These are phyloP conservation scores for Hyphopichia buzzinii DNA, from an alignment of 1,139 yeast genomes.

Conservation along the genomic window DNA sequence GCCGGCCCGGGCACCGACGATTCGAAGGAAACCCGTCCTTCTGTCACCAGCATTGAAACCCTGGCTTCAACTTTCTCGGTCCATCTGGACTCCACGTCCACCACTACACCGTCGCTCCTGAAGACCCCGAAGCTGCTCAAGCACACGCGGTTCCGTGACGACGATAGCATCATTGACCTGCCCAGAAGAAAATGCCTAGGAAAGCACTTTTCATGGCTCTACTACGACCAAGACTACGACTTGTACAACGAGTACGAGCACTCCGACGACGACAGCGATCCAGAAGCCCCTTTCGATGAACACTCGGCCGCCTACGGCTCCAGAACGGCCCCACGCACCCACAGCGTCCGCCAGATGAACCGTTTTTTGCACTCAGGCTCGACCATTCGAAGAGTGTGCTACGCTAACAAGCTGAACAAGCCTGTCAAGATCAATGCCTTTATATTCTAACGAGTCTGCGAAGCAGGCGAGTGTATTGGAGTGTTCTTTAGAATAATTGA, in stretches of 20 bases:
- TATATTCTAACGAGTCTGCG: conserved; percentile 15
- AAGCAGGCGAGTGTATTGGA: too few species aligned
- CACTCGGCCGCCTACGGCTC: not conserved
- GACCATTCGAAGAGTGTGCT: conserved; percentile 24
- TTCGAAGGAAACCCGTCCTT: conserved; percentile 9
- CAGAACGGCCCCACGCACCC: conserved; percentile 7
- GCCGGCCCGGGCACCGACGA: not conserved
- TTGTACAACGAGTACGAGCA: conserved; percentile 27
- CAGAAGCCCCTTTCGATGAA: conserved; percentile 8
- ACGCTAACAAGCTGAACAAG: conserved; percentile 22
- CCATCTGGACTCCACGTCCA: conserved; percentile 12
- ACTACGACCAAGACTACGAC: conserved; percentile 35
- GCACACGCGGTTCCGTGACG: conserved; percentile 15
- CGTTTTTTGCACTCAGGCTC: conserved; percentile 7
- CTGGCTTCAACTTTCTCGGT: conserved; percentile 12
- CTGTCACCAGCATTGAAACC: conserved; percentile 13
- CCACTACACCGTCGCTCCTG: conserved; percentile 8
- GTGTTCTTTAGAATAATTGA: too few species aligned
- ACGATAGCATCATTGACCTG: conserved; percentile 15
- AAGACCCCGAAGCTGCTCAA: conserved; percentile 2
- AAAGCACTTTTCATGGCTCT: conserved; percentile 31
- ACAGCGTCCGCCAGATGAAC: conserved; percentile 27
- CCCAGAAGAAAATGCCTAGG: not conserved
- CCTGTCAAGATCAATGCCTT: conserved; percentile 31
- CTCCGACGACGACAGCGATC: conserved; percentile 19